A percentile compares a stretch with the other conserved stretches of the same genome.
Conservation (phyloP, 352 stramenopile genomes). For the Pythium aristosporum region DNA sequence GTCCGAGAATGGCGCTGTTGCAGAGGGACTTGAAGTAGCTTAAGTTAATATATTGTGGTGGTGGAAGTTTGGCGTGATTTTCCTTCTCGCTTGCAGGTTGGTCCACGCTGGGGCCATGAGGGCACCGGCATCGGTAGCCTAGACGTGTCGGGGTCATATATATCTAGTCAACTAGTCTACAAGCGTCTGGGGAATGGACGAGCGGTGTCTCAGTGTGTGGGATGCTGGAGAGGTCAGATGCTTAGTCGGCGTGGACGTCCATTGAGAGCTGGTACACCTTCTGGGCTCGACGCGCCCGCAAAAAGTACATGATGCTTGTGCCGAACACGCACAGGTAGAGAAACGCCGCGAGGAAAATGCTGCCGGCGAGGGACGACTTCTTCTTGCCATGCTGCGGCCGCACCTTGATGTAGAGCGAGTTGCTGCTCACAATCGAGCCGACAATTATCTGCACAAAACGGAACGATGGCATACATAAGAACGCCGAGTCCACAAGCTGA, state of each 20-base stretch:
- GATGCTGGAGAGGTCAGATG: neutral
- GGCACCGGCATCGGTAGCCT: neutral
- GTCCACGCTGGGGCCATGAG: no score
- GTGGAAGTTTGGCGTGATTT: neutral
- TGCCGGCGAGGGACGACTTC: conserved; percentile 81
- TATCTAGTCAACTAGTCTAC: conserved; percentile 33
- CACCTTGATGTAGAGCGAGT: conserved; percentile 88
- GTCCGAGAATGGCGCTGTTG: neutral
- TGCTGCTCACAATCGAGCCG: conserved; percentile 82
- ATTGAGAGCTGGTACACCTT: conserved; percentile 89
- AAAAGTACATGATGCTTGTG: conserved; percentile 85
- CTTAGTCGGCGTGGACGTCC: conserved; percentile 78
- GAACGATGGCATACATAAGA: neutral
- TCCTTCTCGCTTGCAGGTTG: neutral
- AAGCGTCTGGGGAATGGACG: conserved; percentile 11
- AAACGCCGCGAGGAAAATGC: conserved; percentile 85
- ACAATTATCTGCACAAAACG: conserved; percentile 48
- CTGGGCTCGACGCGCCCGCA: conserved; percentile 68
- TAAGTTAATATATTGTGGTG: conserved; percentile 18
- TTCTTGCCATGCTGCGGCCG: conserved; percentile 73
- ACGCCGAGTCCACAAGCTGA: neutral
- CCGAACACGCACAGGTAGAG: conserved; percentile 85
- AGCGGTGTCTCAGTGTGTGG: neutral
- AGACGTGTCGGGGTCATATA: conserved; percentile 20
- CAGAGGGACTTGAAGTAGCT: conserved; percentile 4